Conservation (phyloP, 352 stramenopile species). For the Pythium vanterpoolii region DNA sequence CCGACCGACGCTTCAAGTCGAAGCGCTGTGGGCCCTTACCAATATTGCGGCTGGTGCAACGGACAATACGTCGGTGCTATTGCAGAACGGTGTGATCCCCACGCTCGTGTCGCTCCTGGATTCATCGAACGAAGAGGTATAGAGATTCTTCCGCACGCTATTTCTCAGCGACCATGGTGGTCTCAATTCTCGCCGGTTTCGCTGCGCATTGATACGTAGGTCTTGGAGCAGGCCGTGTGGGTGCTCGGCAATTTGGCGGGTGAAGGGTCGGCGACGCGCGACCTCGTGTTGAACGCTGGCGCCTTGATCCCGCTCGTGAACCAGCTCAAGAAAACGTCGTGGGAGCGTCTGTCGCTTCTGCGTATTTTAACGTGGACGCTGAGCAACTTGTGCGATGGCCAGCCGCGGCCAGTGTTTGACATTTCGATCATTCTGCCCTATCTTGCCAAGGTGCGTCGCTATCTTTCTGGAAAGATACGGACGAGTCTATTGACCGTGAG, state of each 20-base stretch:
- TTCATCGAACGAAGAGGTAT: slow-evolving; percentile 89
- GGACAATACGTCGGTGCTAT: slow-evolving; percentile 89
- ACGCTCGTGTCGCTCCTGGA: slow-evolving; percentile 89
- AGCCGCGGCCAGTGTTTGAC: slow-evolving; percentile 87
- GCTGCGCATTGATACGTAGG: slow-evolving; percentile 31
- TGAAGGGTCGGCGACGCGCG: slow-evolving; percentile 84
- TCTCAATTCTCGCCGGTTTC: background rate
- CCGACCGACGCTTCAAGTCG: slow-evolving; percentile 85
- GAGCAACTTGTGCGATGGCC: slow-evolving; percentile 91
- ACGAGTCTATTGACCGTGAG: background rate
- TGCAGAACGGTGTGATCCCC: slow-evolving; percentile 91
- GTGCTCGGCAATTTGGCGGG: slow-evolving; percentile 91
- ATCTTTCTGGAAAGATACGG: background rate
- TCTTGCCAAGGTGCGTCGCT: slow-evolving; percentile 53
- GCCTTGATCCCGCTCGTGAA: slow-evolving; percentile 83
- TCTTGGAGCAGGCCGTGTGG: slow-evolving; percentile 92
- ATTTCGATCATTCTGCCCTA: slow-evolving; percentile 88
- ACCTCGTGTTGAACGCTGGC: slow-evolving; percentile 85
- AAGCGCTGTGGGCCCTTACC: slow-evolving; percentile 93
- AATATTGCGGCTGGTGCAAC: slow-evolving; percentile 93
- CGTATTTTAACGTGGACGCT: slow-evolving; percentile 92
- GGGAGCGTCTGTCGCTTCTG: slow-evolving; percentile 79
- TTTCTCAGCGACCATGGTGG: background rate
- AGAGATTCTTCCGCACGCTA: background rate
- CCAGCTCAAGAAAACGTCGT: slow-evolving; percentile 87